phyloP scores from a whole-genome alignment of 2,329 filamentous ascomycete genomes.

The Incumbomyces delicatus region DNA sequence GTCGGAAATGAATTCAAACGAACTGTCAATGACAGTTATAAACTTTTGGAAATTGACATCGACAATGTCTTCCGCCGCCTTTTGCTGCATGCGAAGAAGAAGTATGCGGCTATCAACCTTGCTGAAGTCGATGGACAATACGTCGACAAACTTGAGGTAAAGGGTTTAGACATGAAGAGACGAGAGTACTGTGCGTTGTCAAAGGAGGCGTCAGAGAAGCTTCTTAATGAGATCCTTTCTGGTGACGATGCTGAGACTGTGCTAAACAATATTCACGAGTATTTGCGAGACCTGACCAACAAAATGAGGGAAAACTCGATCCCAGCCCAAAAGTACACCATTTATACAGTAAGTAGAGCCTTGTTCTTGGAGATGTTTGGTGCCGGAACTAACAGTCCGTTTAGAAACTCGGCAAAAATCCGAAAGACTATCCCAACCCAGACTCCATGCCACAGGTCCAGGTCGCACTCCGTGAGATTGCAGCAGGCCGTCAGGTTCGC shows the following conservation, averaged over 20 bases:
- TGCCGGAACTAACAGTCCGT: constrained; percentile 7
- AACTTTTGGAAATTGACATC: constrained; percentile 90
- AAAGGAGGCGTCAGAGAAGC: constrained; percentile 82
- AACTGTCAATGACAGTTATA: constrained; percentile 88
- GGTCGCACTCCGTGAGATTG: constrained; percentile 79
- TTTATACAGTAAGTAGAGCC: constrained; percentile 57
- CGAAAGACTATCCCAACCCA: constrained; percentile 86
- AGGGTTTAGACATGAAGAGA: constrained; percentile 94
- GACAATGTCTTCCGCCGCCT: constrained; percentile 94
- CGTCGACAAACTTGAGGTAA: constrained; percentile 91
- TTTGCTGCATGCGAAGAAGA: constrained; percentile 94
- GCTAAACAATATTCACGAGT: constrained; percentile 83
- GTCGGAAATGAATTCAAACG: constrained; percentile 93
- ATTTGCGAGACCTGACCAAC: constrained; percentile 70
- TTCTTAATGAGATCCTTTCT: constrained; percentile 89
- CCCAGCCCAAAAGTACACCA: constrained; percentile 81
- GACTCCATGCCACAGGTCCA: constrained; percentile 96
- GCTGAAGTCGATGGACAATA: constrained; percentile 82
- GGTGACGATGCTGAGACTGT: constrained; percentile 85
- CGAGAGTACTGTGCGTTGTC: constrained; percentile 93
- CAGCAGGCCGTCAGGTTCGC: constrained; percentile 76
- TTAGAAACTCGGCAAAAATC: constrained; percentile 81
- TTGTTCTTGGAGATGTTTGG: not conserved
- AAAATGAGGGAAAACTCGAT: constrained; percentile 77
- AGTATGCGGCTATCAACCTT: constrained; percentile 95